These are phyloP conservation scores for Claviceps sp. DNA, from an alignment of 2,329 filamentous ascomycete species.

Conservation along the genomic window DNA sequence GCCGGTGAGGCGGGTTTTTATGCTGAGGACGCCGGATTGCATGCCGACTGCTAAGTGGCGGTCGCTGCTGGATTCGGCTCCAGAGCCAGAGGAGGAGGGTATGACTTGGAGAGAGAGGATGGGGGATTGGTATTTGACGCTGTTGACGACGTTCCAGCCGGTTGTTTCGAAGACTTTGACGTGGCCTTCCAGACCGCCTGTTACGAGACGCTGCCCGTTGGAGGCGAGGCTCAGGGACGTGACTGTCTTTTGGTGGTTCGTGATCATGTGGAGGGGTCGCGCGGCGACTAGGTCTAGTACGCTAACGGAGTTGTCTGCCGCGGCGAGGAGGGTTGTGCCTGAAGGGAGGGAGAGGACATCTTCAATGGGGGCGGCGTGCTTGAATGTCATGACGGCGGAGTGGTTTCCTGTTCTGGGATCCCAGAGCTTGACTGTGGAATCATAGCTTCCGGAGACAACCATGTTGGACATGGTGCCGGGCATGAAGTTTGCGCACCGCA, in stretches of 20 bases:
- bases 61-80: conserved; percentile 56
- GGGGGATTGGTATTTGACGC: conserved; percentile 83
- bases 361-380: conserved; percentile 82
- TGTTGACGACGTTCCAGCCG: conserved; percentile 92
- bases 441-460: conserved; percentile 83
- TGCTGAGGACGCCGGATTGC: conserved; percentile 81
- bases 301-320: conserved; percentile 74
- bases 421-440: conserved; percentile 87
- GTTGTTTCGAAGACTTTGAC: conserved; percentile 94
- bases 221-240: conserved; percentile 75
- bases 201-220: conserved; percentile 66
- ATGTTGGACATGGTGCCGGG: conserved; percentile 59
- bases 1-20: conserved; percentile 78
- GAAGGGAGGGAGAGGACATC: conserved; percentile 75
- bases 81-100: conserved; percentile 21
- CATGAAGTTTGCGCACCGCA: conserved; percentile 77
- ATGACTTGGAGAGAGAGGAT: conserved; percentile 76
- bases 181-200: conserved; percentile 84
- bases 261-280: conserved; percentile 72
- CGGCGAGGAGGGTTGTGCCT: conserved; percentile 73
- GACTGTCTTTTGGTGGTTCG: conserved; percentile 96
- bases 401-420: conserved; percentile 62
- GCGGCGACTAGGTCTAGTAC: conserved; percentile 88
- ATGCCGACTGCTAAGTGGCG: conserved; percentile 91
- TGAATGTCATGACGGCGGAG: conserved; percentile 76